Percentiles rank a stretch among this genome's conserved stretches.
Conservation (phyloP, 2,329 filamentous ascomycete species). For the Diaporthe aspalathi region DNA sequence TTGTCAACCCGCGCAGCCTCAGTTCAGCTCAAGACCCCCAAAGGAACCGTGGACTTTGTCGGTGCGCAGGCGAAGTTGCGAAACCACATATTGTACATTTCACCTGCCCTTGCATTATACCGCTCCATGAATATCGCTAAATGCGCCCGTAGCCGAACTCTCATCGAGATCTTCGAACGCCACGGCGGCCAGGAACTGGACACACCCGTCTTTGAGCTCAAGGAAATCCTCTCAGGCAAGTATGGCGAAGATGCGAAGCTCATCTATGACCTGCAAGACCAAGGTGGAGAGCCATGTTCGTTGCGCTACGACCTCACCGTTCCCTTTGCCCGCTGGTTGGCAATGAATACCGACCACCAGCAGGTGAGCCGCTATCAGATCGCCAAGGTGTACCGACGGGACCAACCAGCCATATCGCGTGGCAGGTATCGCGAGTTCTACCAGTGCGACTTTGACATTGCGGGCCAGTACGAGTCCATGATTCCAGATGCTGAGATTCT, state of each 20-base stretch:
- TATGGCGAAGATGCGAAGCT: constrained; percentile 56
- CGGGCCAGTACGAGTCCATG: constrained; percentile 88
- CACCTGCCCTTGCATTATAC: neutral
- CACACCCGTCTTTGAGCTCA: constrained; percentile 81
- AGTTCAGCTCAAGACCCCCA: constrained; percentile 76
- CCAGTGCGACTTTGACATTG: constrained; percentile 97
- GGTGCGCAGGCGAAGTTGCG: constrained; percentile 76
- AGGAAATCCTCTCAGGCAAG: constrained; percentile 69
- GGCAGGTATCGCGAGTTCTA: constrained; percentile 96
- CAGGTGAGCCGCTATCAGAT: constrained; percentile 95
- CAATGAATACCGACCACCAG: constrained; percentile 86
- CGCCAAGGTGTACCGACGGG: constrained; percentile 66
- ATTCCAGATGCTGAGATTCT: constrained; percentile 91
- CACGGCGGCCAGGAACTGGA: constrained; percentile 78
- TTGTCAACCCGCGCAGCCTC: neutral
- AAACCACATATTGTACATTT: constrained; percentile 69
- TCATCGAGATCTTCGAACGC: constrained; percentile 76
- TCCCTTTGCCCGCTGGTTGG: constrained; percentile 89
- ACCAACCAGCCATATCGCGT: constrained; percentile 87
- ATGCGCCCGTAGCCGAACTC: constrained; percentile 54
- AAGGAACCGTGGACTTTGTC: constrained; percentile 80
- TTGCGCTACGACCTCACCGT: constrained; percentile 86
- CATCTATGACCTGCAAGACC: constrained; percentile 86
- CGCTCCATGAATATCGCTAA: neutral
- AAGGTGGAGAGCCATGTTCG: constrained; percentile 84